Base-by-base conservation (phyloP, 345 rosid genomes). In the Corchorus capsularis region DNA sequence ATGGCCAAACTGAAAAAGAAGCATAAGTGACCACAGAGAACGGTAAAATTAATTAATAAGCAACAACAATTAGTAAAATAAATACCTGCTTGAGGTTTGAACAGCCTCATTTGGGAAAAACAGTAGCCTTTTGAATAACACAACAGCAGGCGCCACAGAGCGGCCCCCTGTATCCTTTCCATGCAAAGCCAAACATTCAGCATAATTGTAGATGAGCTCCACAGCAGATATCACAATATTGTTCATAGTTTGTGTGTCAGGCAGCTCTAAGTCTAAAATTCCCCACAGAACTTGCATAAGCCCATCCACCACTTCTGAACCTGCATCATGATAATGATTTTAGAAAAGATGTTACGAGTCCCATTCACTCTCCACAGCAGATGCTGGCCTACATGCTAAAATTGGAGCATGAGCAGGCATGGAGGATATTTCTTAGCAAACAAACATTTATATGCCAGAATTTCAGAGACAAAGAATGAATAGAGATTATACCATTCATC, bases 261-360 rank as follows among this genome's bases (percentile, higher is more conserved):
- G 99, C 74, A 89, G 93, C 80, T 91, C 99, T 12, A 91, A 83
- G 79, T 96, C 99, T 85, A 96, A 83, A 87, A 96, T 92, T 83
- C 95, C 98, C 99, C 99, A 96, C 55, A 96, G 82, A 79, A 96
- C 94, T 84, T 85, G 92, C 97, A 93, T 89, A 78, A 96, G 89
- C 67, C 94, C 92, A 87, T 96, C 97, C 75, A 96, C 93, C 73
- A 93, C 92, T 79, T 91, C 91, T 55, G 98, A 84, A 75, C 99
- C 99, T 96, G 83, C 76, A 79, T 72, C 59, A 77, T 63, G 77
- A 59, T 78, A 75, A 73, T 53, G 45, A 39, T 10, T 52, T 69
- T 69, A 52, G 59, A 69, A 69, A 27, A 32, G 32, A 69, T 50
- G 0, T 16, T 3, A 34, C 8, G 4, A 69, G 20, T 43, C 59